phyloP scores from a whole-genome alignment of 164 flowering plant genomes.

The Magnolia kwangsiensis region DNA sequence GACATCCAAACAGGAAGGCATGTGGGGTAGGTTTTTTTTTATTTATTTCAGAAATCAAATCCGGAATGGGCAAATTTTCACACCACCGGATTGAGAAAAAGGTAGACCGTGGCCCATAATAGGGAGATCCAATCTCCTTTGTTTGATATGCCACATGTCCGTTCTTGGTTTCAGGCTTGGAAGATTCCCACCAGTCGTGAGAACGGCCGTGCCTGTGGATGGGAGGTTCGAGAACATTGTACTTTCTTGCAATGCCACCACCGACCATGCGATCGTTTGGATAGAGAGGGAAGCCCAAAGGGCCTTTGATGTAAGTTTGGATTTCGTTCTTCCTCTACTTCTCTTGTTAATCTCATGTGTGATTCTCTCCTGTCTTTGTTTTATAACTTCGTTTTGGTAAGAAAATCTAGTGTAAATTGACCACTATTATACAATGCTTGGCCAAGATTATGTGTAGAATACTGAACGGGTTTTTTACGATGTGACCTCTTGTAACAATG shows the following conservation, averaged over 20 bases:
- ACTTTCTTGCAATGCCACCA: slow-evolving; percentile 64
- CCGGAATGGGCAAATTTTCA: background rate
- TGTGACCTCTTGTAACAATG: too few species aligned
- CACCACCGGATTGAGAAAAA: background rate
- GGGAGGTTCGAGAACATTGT: slow-evolving; percentile 73
- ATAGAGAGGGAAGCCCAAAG: slow-evolving; percentile 64
- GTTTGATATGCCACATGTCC: background rate
- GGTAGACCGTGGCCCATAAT: background rate
- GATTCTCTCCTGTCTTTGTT: background rate
- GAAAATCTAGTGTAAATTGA: background rate
- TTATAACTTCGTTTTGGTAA: background rate
- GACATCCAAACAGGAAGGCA: background rate
- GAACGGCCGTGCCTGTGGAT: slow-evolving; percentile 77
- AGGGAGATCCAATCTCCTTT: background rate
- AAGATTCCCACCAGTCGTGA: slow-evolving; percentile 58
- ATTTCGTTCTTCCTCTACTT: background rate
- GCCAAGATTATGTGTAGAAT: too few species aligned
- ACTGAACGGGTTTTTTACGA: too few species aligned
- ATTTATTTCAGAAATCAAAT: background rate
- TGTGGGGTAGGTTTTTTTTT: background rate
- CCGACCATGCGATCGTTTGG: slow-evolving; percentile 68
- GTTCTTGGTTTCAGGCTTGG: slow-evolving; percentile 41
- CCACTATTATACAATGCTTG: too few species aligned
- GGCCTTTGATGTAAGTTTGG: slow-evolving; percentile 58
- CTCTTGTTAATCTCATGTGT: background rate